These are phyloP conservation scores for Penicillium macrosclerotiorum DNA, from an alignment of 495 filamentous ascomycete genomes.

Conservation along the genomic window DNA sequence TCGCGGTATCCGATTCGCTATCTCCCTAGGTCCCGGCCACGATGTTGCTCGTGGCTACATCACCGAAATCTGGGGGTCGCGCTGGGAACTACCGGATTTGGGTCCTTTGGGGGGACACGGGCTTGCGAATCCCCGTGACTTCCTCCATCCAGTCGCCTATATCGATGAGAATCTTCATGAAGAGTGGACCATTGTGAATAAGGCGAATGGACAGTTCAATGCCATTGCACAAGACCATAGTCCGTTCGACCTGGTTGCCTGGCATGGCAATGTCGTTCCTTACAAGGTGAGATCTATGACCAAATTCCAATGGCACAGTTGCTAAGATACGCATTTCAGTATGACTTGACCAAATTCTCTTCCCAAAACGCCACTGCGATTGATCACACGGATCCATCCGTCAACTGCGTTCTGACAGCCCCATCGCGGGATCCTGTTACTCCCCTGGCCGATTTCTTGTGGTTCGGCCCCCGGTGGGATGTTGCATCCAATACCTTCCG, in stretches of 20 bases:
- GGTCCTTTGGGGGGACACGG: slow-evolving; percentile 40
- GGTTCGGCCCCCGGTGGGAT: slow-evolving; percentile 45
- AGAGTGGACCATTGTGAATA: slow-evolving; percentile 35
- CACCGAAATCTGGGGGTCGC: slow-evolving; percentile 40
- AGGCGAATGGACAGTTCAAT: slow-evolving; percentile 34
- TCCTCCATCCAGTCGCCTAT: slow-evolving; percentile 38
- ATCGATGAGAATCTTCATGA: slow-evolving; percentile 41
- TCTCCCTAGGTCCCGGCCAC: slow-evolving; percentile 22
- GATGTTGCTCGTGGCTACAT: slow-evolving; percentile 36
- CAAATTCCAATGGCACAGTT: neutral
- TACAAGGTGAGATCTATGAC: slow-evolving; percentile 38
- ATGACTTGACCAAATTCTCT: slow-evolving; percentile 42
- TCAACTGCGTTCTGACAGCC: slow-evolving; percentile 40
- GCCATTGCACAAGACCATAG: slow-evolving; percentile 42
- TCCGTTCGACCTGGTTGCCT: slow-evolving; percentile 40
- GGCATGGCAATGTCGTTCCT: slow-evolving; percentile 45
- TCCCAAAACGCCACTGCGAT: slow-evolving; percentile 41
- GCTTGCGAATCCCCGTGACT: slow-evolving; percentile 41
- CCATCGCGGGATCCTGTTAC: slow-evolving; percentile 36
- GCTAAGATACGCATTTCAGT: slow-evolving; percentile 12
- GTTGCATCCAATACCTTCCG: slow-evolving; percentile 43
- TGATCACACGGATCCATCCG: slow-evolving; percentile 42
- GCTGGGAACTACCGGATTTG: slow-evolving; percentile 40
- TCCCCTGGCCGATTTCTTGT: slow-evolving; percentile 39
- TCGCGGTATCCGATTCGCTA: slow-evolving; percentile 33